These are phyloP conservation scores for Colletotrichum lupini DNA, from an alignment of 2,329 filamentous ascomycete genomes.

Conservation along the genomic window DNA sequence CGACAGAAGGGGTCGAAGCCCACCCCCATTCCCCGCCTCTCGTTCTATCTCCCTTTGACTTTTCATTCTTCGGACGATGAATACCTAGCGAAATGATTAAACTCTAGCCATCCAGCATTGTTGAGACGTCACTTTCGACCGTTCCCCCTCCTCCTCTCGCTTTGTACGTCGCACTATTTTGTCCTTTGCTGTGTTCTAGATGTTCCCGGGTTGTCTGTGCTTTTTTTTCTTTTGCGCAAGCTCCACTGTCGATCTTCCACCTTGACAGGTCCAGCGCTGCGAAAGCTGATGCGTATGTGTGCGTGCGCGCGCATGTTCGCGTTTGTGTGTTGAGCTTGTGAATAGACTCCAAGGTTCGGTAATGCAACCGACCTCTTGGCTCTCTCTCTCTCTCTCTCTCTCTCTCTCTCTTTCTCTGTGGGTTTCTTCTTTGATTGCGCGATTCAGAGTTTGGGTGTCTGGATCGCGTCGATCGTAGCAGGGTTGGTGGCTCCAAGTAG, in stretches of 20 bases:
- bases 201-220: not conserved
- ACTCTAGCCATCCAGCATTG: conserved; percentile 1
- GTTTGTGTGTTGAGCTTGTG: not conserved
- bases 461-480: not conserved
- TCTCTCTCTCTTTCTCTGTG: not conserved
- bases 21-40: not conserved
- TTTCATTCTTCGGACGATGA: not conserved
- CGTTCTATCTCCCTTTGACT: no score
- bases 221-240: not conserved
- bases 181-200: not conserved
- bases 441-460: not conserved
- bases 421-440: not conserved
- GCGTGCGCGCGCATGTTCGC: not conserved
- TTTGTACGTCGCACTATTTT: not conserved
- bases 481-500: not conserved
- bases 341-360: not conserved
- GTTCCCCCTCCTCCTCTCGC: not conserved
- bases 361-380: not conserved
- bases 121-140: conserved; percentile 16
- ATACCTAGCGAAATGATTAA: not conserved
- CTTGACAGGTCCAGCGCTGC: not conserved
- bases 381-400: not conserved
- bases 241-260: not conserved
- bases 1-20: not conserved
- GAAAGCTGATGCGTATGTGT: not conserved